A percentile compares a stretch with the other conserved stretches of the same genome.
phyloP scores from a whole-genome alignment of 495 filamentous ascomycete genomes.

The Sabuloglossum arenarium region DNA sequence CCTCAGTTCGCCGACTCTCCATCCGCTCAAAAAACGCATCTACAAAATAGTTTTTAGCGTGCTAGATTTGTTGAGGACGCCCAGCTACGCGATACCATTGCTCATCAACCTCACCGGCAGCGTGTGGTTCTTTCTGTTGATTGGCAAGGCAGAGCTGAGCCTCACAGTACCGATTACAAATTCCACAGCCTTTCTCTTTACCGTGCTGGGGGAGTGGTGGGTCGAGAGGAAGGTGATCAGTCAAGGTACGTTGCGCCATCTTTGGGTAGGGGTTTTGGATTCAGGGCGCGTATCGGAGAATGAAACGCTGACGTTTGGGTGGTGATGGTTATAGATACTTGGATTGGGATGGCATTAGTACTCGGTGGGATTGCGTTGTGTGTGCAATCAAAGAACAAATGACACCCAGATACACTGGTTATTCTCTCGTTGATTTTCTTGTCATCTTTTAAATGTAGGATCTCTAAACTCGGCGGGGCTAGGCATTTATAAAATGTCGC shows the following conservation, averaged over 20 bases:
- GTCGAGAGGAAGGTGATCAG: conserved; percentile 77
- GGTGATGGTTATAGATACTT: conserved; percentile 39
- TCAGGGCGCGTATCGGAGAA: neutral
- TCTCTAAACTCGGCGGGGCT: no score
- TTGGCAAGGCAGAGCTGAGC: conserved; percentile 82
- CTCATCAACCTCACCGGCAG: conserved; percentile 84
- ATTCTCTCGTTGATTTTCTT: no score
- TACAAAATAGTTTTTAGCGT: conserved; percentile 46
- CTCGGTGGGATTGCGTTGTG: conserved; percentile 72
- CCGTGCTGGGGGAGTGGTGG: conserved; percentile 88
- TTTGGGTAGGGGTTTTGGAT: neutral
- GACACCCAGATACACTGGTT: no score
- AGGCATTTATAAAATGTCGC: no score
- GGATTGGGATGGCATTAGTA: conserved; percentile 69
- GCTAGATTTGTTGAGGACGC: conserved; percentile 55
- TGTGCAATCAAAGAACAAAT: conserved; percentile 28
- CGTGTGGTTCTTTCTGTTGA: conserved; percentile 91
- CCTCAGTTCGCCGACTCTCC: conserved; percentile 23
- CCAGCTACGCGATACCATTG: conserved; percentile 67
- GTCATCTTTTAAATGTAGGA: no score
- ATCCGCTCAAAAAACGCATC: conserved; percentile 33
- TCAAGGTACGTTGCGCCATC: conserved; percentile 29
- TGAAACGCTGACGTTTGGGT: neutral
- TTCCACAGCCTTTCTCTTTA: conserved; percentile 84
- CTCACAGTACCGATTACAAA: conserved; percentile 91